Evolutionary conservation across 371 early-diverging fungal genomes (phyloP).

Genomic region (Mortierella sp.): DNA sequence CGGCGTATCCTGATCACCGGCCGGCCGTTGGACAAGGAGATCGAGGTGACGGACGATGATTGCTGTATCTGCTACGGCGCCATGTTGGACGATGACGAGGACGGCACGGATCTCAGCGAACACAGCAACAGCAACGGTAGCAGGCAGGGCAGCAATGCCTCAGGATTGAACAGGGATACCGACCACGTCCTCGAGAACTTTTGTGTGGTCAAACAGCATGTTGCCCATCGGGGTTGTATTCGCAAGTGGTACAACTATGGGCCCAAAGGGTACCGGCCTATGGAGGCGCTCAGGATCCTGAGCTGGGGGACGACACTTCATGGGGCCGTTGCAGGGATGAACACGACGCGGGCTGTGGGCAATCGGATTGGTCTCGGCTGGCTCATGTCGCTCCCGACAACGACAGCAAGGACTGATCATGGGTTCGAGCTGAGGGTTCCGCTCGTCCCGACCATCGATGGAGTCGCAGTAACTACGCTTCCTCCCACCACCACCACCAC

Average conservation of each 20-base stretch:
- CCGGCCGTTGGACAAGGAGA: slow-evolving; percentile 46
- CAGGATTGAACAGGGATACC: slow-evolving; percentile 36
- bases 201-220: slow-evolving; percentile 53
- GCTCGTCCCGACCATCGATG: slow-evolving; percentile 5
- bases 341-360: slow-evolving; percentile 14
- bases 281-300: slow-evolving; percentile 46
- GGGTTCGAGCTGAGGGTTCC: slow-evolving; percentile 16
- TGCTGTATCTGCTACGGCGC: slow-evolving; percentile 58
- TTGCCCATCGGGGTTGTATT: slow-evolving; percentile 54
- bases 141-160: background rate
- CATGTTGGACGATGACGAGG: slow-evolving; percentile 54
- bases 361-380: slow-evolving; percentile 45
- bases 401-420: slow-evolving; percentile 9
- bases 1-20: slow-evolving; percentile 50
- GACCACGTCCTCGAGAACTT: slow-evolving; percentile 57
- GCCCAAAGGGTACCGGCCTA: slow-evolving; percentile 52
- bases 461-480: background rate
- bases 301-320: slow-evolving; percentile 46
- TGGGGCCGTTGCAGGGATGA: slow-evolving; percentile 41
- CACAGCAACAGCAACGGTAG: slow-evolving; percentile 22
- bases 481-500: background rate
- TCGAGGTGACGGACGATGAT: slow-evolving; percentile 38
- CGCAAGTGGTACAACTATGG: slow-evolving; percentile 58
- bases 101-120: slow-evolving; percentile 9
- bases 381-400: slow-evolving; percentile 22